phyloP scores from a whole-genome alignment of 2,329 filamentous ascomycete genomes.

The Macrophomina pseudophaseolina region DNA sequence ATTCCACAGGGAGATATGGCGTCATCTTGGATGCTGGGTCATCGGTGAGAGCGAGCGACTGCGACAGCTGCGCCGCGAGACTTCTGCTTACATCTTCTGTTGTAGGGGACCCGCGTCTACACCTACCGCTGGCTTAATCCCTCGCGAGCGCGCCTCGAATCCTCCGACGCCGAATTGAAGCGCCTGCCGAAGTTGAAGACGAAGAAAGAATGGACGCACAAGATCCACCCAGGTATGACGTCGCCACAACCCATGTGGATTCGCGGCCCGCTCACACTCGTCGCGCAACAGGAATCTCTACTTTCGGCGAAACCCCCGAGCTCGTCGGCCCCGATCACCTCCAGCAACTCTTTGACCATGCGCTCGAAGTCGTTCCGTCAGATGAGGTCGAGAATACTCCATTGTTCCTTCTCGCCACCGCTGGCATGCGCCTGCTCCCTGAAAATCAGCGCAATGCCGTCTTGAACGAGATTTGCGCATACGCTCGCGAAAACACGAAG shows the following conservation, averaged over 20 bases:
- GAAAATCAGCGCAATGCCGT: constrained; percentile 73
- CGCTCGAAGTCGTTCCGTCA: constrained; percentile 75
- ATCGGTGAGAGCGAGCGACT: constrained; percentile 62
- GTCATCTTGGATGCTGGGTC: constrained; percentile 97
- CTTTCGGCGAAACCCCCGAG: constrained; percentile 78
- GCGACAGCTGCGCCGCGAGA: not conserved
- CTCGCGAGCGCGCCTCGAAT: constrained; percentile 67
- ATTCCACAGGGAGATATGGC: constrained; percentile 70
- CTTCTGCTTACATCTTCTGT: constrained; percentile 6
- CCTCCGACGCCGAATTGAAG: constrained; percentile 64
- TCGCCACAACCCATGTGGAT: not conserved
- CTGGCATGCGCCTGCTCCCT: constrained; percentile 87
- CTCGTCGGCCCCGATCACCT: constrained; percentile 83
- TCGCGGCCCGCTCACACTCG: not conserved
- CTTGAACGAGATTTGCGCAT: constrained; percentile 79
- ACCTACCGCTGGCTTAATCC: constrained; percentile 93
- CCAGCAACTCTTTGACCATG: constrained; percentile 78
- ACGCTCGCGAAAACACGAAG: constrained; percentile 74
- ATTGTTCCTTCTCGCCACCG: constrained; percentile 93
- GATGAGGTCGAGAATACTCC: constrained; percentile 83
- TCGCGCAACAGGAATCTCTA: constrained; percentile 69
- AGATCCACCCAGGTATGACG: constrained; percentile 79
- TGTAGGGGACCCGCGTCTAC: constrained; percentile 82
- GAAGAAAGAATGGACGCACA: constrained; percentile 87
- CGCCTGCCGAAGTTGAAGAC: constrained; percentile 81